Base-by-base conservation (phyloP, 306 rosid species). In the Vigna mungo region DNA sequence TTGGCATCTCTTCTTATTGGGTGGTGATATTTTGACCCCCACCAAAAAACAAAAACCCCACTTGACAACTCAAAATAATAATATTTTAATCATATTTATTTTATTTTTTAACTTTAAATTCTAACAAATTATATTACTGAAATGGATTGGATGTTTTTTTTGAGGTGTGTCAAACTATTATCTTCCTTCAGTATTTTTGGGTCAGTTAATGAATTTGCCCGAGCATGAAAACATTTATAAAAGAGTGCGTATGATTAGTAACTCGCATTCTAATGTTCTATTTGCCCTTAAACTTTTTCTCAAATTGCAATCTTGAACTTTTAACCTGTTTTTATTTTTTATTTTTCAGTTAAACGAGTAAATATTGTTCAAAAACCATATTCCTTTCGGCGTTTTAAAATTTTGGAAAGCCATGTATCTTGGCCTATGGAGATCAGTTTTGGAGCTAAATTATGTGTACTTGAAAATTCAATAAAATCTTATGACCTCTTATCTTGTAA, bases 391-490 rank as follows among this genome's bases (percentile, higher is more conserved):
- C 46, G 63, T 30, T 66, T 39, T 51, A 34, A 72, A 68, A 74
- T 4, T 62, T 74, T 21, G 53, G 67, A 54, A 65, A 55, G 54
- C 16, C 13, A 60, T 49, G 32, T 16, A 53, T 17, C 49, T 10
- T 27, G 43, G 30, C 39, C n/a, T 15, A 7, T 54, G 44, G 37
- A 12, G 64, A 58, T 18, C 21, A 13, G 16, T 52, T 64, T 72
- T 23, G 48, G 36, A 66, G 47, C 12, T 47, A 80, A 53, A 65
- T 20, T 77, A 9, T 55, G 3, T 71, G 41, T 15, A 14, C 48
- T 39, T 23, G 60, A 41, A 25, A 30, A 51, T 17, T 56, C 39
- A 20, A 20, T 20, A 30, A 69, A 55, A 55, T 52, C 37, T 30
- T 7, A 15, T 36, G 34, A 25, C 27, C 48, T 67, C 37, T 43